A percentile compares a stretch with the other conserved stretches of the same genome.
Conservation (phyloP, 1,139 yeast genomes). For the Kodamaea suecica region DNA sequence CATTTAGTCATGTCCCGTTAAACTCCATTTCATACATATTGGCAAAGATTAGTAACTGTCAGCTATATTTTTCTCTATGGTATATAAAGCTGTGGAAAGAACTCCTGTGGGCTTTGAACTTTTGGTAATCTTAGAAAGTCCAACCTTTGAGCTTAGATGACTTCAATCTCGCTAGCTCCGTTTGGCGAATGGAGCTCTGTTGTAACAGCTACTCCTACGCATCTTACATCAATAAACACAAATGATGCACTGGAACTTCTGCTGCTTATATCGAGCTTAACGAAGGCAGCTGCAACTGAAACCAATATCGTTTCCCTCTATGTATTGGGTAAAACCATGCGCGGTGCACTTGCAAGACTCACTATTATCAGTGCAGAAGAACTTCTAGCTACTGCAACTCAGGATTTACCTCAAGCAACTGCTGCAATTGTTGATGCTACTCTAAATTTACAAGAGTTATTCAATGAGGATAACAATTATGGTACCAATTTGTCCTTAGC, state of each 20-base stretch:
- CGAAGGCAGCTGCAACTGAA: slow-evolving; percentile 14
- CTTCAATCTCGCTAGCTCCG: not conserved
- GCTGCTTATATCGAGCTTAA: slow-evolving; percentile 9
- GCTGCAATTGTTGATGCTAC: slow-evolving; percentile 26
- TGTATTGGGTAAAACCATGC: slow-evolving; percentile 21
- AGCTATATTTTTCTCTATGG: too few species aligned
- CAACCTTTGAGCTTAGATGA: too few species aligned
- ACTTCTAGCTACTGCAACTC: slow-evolving; percentile 39
- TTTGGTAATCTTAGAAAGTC: too few species aligned
- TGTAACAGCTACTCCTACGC: slow-evolving; percentile 16
- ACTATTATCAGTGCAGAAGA: slow-evolving; percentile 29
- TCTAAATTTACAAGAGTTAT: slow-evolving; percentile 28
- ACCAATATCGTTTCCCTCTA: slow-evolving; percentile 14
- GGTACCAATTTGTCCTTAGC: slow-evolving; percentile 3
- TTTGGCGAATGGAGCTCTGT: slow-evolving; percentile 12
- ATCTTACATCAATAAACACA: slow-evolving; percentile 17
- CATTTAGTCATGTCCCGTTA: not conserved
- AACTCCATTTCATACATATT: too few species aligned
- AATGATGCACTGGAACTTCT: slow-evolving; percentile 12
- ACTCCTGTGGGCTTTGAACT: too few species aligned
- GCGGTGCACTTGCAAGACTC: slow-evolving; percentile 39
- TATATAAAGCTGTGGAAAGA: too few species aligned
- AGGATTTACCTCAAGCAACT: slow-evolving; percentile 15
- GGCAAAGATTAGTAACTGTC: too few species aligned
- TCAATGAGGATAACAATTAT: slow-evolving; percentile 24